Conservation (phyloP, 768 basidiomycete genomes). For the Tubosaeta sp. region DNA sequence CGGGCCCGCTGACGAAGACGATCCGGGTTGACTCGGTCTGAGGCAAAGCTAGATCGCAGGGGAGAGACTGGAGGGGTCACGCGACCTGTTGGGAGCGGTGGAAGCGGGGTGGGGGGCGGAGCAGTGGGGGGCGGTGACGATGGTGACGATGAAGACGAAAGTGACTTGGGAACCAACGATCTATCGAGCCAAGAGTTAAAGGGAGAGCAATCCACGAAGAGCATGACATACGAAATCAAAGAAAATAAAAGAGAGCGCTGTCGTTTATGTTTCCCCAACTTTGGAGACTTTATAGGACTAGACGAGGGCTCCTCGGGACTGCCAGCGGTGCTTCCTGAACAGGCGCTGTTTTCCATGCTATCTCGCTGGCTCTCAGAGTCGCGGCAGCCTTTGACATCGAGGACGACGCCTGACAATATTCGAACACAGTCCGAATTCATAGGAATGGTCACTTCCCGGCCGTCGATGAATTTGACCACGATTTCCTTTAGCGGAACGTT, state of each 20-base stretch:
- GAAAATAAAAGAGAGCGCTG: slow-evolving; percentile 69
- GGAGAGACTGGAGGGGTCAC: slow-evolving; percentile 28
- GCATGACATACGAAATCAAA: slow-evolving; percentile 49
- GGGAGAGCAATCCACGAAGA: background rate
- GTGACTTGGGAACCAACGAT: slow-evolving; percentile 30
- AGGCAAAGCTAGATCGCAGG: slow-evolving; percentile 5
- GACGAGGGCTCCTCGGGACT: slow-evolving; percentile 18
- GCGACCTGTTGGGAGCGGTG: slow-evolving; percentile 26
- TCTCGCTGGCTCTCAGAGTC: slow-evolving; percentile 31
- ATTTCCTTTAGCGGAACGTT: slow-evolving; percentile 48
- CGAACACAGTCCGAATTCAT: slow-evolving; percentile 39
- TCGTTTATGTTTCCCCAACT: slow-evolving; percentile 55
- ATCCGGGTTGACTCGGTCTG: slow-evolving; percentile 28
- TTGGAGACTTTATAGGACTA: slow-evolving; percentile 28
- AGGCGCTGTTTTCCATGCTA: slow-evolving; percentile 30
- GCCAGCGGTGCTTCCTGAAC: slow-evolving; percentile 14
- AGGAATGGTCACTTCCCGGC: slow-evolving; percentile 45
- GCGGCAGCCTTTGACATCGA: slow-evolving; percentile 47
- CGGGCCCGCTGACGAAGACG: slow-evolving; percentile 58
- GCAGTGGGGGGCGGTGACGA: slow-evolving; percentile 18
- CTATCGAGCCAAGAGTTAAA: slow-evolving; percentile 13
- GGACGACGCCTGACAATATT: slow-evolving; percentile 47
- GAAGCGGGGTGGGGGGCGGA: slow-evolving; percentile 28
- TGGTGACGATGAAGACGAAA: slow-evolving; percentile 22
- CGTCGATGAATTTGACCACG: slow-evolving; percentile 56